Conservation (phyloP, 2,329 filamentous ascomycete species). For the Alternaria incomplexa region DNA sequence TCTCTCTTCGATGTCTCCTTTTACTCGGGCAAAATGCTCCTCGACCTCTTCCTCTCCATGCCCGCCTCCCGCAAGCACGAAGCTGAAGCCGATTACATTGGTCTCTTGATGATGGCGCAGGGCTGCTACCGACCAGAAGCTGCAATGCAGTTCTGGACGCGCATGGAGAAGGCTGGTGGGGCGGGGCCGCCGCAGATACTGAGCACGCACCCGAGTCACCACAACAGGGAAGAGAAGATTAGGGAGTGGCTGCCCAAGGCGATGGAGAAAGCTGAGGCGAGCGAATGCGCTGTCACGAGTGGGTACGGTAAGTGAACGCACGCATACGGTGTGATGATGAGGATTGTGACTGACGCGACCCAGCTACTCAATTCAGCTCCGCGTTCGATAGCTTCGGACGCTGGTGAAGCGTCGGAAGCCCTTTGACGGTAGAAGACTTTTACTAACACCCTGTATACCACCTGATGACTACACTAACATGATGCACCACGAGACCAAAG, state of each 20-base stretch:
- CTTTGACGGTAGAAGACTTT: background rate
- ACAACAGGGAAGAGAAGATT: constrained; percentile 70
- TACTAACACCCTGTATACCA: background rate
- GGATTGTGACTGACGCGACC: background rate
- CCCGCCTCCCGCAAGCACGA: constrained; percentile 76
- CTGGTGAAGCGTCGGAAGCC: constrained; percentile 7
- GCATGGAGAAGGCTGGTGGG: constrained; percentile 65
- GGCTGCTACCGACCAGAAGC: constrained; percentile 75
- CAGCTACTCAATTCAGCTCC: constrained; percentile 17
- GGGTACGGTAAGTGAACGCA: constrained; percentile 23
- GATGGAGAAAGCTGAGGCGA: constrained; percentile 43
- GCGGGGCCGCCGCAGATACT: constrained; percentile 70
- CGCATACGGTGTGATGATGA: background rate
- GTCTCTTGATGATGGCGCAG: constrained; percentile 81
- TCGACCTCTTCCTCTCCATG: constrained; percentile 69
- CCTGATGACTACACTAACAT: background rate
- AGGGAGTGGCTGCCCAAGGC: constrained; percentile 60
- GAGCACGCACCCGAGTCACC: constrained; percentile 77
- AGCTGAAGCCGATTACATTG: constrained; percentile 80
- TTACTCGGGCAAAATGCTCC: constrained; percentile 50
- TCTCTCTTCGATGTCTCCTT: constrained; percentile 52
- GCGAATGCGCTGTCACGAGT: constrained; percentile 33
- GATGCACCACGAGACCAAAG: background rate
- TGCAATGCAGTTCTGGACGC: constrained; percentile 66
- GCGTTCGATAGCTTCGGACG: constrained; percentile 14